phyloP scores from a whole-genome alignment of 441 rosid genomes.

The Mallotus repandus region DNA sequence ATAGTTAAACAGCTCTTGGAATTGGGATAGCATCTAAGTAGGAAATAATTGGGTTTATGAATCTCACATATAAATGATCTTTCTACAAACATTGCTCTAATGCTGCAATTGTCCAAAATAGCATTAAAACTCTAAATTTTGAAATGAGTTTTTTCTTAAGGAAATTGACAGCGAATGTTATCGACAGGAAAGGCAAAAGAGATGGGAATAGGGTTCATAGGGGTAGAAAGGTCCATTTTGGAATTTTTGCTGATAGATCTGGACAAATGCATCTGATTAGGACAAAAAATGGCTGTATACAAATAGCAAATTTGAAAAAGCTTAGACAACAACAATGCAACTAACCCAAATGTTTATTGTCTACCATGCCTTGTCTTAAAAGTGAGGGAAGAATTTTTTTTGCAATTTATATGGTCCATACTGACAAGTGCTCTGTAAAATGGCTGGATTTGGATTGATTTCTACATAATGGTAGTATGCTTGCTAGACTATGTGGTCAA shows the following conservation, averaged over 20 bases:
- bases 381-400: background rate
- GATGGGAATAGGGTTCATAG: too few relatives aligned
- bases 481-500: background rate
- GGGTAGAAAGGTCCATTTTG: background rate
- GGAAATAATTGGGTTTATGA: too few relatives aligned
- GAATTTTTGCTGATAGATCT: background rate
- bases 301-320: background rate
- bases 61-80: too few relatives aligned
- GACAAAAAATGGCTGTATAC: background rate
- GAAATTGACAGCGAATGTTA: too few relatives aligned
- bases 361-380: background rate
- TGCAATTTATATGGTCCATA: background rate
- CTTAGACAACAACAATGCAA: background rate
- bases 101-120: too few relatives aligned
- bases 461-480: too few relatives aligned
- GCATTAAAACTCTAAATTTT: too few relatives aligned
- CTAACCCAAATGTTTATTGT: background rate
- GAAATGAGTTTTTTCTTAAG: too few relatives aligned
- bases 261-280: background rate
- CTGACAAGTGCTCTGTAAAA: background rate
- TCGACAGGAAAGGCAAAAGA: too few relatives aligned
- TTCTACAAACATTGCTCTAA: too few relatives aligned
- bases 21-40: background rate
- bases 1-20: background rate
- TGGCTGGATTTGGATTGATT: background rate